Evolutionary conservation across 2,329 filamentous ascomycete species (phyloP).

Genomic region (Sporothrix variecibatus): DNA sequence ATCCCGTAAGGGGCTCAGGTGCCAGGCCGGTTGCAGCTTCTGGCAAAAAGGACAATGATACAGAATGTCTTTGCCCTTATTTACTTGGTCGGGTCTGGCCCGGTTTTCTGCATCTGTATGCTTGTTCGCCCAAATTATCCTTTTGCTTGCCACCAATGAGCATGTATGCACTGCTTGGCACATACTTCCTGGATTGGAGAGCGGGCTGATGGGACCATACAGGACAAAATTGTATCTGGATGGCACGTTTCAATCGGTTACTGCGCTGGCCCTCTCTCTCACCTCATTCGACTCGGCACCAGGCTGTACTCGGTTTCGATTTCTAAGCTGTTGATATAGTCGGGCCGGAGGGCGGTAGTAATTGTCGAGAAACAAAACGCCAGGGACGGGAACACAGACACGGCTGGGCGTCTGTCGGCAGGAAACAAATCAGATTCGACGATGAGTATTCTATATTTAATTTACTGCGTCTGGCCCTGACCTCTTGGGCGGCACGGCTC

Average conservation of each 20-base stretch:
- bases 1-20: no score
- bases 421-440: background rate
- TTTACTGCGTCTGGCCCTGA: background rate
- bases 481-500: background rate
- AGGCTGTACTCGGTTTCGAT: background rate
- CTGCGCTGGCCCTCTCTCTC: background rate
- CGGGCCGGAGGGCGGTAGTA: background rate
- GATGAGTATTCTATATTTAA: background rate
- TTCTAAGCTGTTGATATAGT: conserved; percentile 6
- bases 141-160: background rate
- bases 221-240: background rate
- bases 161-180: background rate
- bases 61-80: background rate
- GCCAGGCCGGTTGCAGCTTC: background rate
- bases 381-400: background rate
- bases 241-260: background rate
- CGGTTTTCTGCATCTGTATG: background rate
- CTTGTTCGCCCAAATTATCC: background rate
- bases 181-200: background rate
- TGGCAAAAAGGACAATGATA: background rate
- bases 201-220: background rate
- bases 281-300: background rate
- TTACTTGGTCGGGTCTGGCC: background rate
- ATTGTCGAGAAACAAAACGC: background rate
- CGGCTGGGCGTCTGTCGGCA: background rate